Conservation (phyloP, 257 asterid genomes). For the Osmanthus fragrans region DNA sequence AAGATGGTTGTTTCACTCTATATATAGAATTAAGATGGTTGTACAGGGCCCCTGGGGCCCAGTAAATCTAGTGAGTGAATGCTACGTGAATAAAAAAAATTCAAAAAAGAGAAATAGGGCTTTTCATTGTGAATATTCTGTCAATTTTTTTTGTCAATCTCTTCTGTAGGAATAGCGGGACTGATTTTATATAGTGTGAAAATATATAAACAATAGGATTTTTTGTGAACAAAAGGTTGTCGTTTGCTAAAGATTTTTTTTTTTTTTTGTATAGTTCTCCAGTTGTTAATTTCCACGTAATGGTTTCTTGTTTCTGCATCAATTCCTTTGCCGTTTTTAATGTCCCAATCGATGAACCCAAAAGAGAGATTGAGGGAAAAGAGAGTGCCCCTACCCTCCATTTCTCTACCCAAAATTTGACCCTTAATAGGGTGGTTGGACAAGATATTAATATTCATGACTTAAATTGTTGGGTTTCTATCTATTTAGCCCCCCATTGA, state of each 20-base stretch:
- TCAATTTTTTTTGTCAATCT: too few species aligned
- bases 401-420: background rate
- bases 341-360: conserved; percentile 17
- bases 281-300: conserved; percentile 29
- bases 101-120: too few species aligned
- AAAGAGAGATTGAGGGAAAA: background rate
- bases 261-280: conserved; percentile 11
- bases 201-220: background rate
- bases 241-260: background rate
- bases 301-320: conserved; percentile 13
- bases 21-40: conserved; percentile 3
- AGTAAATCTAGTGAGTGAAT: too few species aligned
- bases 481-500: background rate
- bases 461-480: background rate
- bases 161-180: too few species aligned
- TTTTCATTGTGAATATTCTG: too few species aligned
- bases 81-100: too few species aligned
- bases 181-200: conserved; percentile 26
- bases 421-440: background rate
- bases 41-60: too few species aligned
- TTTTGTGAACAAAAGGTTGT: conserved; percentile 12
- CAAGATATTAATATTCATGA: background rate
- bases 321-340: conserved; percentile 14
- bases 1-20: conserved; percentile 26
- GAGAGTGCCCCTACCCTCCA: background rate